Percentiles rank a stretch among this genome's conserved stretches.
phyloP scores from a whole-genome alignment of 768 basidiomycete species.

The Fomitopsis pulvina region DNA sequence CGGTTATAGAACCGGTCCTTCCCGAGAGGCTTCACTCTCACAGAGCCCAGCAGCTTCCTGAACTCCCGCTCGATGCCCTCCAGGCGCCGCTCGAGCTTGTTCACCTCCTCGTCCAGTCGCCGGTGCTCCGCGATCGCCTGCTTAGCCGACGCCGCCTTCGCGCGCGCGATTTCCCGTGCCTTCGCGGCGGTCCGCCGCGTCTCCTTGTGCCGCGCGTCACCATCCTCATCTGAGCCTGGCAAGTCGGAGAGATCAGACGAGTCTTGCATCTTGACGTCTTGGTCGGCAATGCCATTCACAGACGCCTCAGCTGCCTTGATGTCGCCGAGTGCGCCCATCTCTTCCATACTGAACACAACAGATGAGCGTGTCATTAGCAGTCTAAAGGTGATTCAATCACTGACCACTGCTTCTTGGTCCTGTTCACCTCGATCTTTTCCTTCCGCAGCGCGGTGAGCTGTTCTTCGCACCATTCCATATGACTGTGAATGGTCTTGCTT shows the following conservation, averaged over 20 bases:
- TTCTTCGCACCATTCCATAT: conserved; percentile 88
- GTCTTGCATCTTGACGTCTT: conserved; percentile 58
- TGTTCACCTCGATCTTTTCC: conserved; percentile 92
- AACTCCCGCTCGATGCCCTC: conserved; percentile 93
- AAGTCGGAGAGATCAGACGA: conserved; percentile 70
- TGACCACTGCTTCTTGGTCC: conserved; percentile 83
- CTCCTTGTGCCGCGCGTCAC: conserved; percentile 38
- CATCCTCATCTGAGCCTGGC: conserved; percentile 52
- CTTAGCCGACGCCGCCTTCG: conserved; percentile 73
- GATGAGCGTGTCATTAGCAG: not conserved
- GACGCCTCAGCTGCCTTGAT: conserved; percentile 31
- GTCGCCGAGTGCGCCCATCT: conserved; percentile 66
- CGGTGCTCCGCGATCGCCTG: conserved; percentile 80
- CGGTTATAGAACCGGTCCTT: conserved; percentile 92
- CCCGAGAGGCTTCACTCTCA: conserved; percentile 85
- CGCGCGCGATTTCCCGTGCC: conserved; percentile 72
- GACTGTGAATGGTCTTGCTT: conserved; percentile 79
- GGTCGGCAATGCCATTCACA: conserved; percentile 33
- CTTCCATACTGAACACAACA: conserved; percentile 48
- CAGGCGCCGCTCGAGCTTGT: conserved; percentile 71
- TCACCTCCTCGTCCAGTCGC: conserved; percentile 82
- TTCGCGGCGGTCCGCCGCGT: conserved; percentile 55
- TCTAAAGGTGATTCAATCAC: conserved; percentile 25
- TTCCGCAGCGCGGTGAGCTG: conserved; percentile 89
- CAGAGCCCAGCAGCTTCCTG: conserved; percentile 76